Evolutionary conservation across 2,329 filamentous ascomycete genomes (phyloP), one percentile per base, ranked within the genome.

Genomic region (Cylindrodendrum hubeiense): DNA sequence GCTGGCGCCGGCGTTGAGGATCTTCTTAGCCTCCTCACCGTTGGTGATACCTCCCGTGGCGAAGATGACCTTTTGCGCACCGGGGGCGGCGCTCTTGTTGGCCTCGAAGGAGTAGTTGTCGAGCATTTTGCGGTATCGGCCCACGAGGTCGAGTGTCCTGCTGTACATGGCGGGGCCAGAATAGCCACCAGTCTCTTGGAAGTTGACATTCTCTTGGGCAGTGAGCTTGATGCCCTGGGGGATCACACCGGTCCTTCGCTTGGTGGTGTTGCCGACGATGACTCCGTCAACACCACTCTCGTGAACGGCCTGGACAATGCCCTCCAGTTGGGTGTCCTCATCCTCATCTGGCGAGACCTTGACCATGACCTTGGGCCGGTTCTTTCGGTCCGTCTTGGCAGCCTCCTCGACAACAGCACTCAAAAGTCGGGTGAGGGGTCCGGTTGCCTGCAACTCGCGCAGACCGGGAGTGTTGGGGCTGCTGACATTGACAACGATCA

Each of bases 341-440:
- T 98, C 94, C 81, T 98, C 96, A 73, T 99, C 96, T 0, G 96
- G 96, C 64, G 93, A 97, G 21, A 99, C 95, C 84, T 99, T 99
- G 74, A 99, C 96, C 93, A 99, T 97, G 63, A 99, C 93, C 68
- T 75, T 77, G 56, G 80, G 80, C 75, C 91, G 93, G 1, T 86
- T 88, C 77, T 89, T 91, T 70, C 95, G 86, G 28, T 92, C 85
- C 13, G 91, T 87, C 67, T 84, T 84, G 71, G 87, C 83, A 1
- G 94, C 94, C 60, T 95, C 93, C 17, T 89, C 85, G 2, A 98
- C 95, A 0, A 98, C 95, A 1, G 93, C 93, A 10, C 86, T 88
- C 43, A 99, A 83, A 50, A 99, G 91, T 44, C 88, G 84, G 2
- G 94, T 95, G 61, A 99, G 82, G 1, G 95, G 95, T 69, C 92